Conservation (phyloP, 441 rosid species). For the Mallotus repandus region DNA sequence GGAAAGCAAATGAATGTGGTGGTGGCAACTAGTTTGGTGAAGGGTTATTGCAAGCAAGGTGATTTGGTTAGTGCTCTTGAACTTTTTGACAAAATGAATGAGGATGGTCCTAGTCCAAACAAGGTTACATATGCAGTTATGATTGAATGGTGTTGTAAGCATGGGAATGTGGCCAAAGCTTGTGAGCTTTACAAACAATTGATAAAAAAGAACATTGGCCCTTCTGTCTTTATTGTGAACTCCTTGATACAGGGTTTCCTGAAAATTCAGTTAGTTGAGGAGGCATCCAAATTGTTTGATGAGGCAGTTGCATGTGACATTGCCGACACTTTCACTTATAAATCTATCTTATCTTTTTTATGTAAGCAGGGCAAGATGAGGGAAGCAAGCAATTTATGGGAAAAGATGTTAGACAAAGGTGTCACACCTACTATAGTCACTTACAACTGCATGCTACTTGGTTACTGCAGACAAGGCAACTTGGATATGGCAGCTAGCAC, state of each 20-base stretch:
- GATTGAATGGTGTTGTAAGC: conserved; percentile 61
- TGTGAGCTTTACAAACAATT: conserved; percentile 48
- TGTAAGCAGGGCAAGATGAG: conserved; percentile 47
- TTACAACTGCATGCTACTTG: conserved; percentile 61
- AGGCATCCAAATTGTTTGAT: conserved; percentile 42
- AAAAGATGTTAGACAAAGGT: conserved; percentile 49
- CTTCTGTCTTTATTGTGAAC: conserved; percentile 45
- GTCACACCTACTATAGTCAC: conserved; percentile 47
- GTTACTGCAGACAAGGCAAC: conserved; percentile 45
- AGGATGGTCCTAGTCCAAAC: conserved; percentile 55
- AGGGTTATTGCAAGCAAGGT: conserved; percentile 52
- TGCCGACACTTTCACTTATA: conserved; percentile 50
- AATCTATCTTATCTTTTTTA: conserved; percentile 44
- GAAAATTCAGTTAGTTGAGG: conserved; percentile 36
- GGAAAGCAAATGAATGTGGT: conserved; percentile 54
- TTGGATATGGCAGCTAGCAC: conserved; percentile 45
- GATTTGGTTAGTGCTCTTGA: conserved; percentile 51
- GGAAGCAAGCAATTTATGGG: conserved; percentile 52
- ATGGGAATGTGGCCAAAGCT: conserved; percentile 49
- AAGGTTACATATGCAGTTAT: conserved; percentile 59
- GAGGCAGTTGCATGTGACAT: conserved; percentile 45
- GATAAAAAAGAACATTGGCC: conserved; percentile 45
- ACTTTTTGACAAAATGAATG: conserved; percentile 47
- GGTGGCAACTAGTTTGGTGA: conserved; percentile 62
- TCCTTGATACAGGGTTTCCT: conserved; percentile 56